Evolutionary conservation across 345 rosid genomes (phyloP).

Genomic region (Rhizophora apiculata): DNA sequence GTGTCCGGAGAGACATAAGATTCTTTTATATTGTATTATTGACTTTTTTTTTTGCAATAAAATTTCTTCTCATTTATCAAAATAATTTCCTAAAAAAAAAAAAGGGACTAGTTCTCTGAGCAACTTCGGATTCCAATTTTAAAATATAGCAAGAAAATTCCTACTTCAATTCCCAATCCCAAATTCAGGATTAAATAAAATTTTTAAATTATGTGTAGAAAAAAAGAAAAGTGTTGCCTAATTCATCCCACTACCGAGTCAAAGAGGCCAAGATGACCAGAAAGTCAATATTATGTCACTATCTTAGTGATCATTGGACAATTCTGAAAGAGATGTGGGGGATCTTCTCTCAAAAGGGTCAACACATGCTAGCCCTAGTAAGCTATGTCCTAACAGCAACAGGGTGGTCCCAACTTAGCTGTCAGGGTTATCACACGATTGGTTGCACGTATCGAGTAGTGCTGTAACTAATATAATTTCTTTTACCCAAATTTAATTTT

Average conservation of each 20-base stretch:
- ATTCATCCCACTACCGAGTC: background rate
- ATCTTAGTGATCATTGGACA: background rate
- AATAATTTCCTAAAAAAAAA: too few relatives aligned
- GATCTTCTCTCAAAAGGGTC: background rate
- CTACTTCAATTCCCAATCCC: too few relatives aligned
- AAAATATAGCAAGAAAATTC: too few relatives aligned
- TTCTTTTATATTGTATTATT: too few relatives aligned
- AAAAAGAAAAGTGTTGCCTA: too few relatives aligned
- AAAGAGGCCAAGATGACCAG: background rate
- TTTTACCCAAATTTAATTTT: background rate
- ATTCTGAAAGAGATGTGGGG: slow-evolving; percentile 1
- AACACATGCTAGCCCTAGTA: background rate
- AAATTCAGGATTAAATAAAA: too few relatives aligned
- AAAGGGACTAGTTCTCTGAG: too few relatives aligned
- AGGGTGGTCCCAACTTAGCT: slow-evolving; percentile 20
- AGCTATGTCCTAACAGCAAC: background rate
- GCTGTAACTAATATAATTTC: background rate
- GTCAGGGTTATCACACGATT: background rate
- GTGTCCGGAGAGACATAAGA: too few relatives aligned
- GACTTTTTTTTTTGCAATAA: too few relatives aligned
- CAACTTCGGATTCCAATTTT: too few relatives aligned
- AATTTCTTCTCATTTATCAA: too few relatives aligned
- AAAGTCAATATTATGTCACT: background rate
- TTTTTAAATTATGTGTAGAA: too few relatives aligned
- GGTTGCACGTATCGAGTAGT: background rate